phyloP scores from a whole-genome alignment of 2,329 filamentous ascomycete genomes.

The Pseudogymnoascus sp. region DNA sequence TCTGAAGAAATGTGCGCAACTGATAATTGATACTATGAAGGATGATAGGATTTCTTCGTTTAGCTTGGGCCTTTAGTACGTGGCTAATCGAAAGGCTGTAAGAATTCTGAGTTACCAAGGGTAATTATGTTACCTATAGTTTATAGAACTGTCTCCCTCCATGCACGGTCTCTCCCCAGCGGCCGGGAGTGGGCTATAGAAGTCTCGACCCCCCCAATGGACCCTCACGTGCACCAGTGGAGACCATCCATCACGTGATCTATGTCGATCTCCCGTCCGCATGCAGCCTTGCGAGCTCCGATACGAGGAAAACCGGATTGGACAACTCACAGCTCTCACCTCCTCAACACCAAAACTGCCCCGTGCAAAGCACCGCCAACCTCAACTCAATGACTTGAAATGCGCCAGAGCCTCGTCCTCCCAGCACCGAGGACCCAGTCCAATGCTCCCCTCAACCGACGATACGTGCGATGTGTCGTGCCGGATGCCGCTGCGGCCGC shows the following conservation, averaged over 20 bases:
- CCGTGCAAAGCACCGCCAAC: background rate
- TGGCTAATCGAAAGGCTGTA: background rate
- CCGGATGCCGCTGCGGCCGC: background rate
- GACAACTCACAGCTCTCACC: background rate
- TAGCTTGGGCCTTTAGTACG: background rate
- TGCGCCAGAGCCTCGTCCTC: background rate
- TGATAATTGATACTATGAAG: background rate
- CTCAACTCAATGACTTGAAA: slow-evolving; percentile 6
- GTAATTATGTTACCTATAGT: background rate
- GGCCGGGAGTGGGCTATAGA: background rate
- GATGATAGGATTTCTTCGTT: background rate
- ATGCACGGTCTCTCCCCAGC: background rate
- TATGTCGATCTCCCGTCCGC: slow-evolving; percentile 5
- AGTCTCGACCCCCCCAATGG: background rate
- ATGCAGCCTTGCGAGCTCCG: slow-evolving; percentile 6
- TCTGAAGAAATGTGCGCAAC: background rate
- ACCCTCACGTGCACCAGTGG: background rate
- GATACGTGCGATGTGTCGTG: slow-evolving; percentile 23
- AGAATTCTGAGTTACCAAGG: background rate
- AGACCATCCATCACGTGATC: background rate
- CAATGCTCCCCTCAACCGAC: slow-evolving; percentile 24
- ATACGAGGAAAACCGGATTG: background rate
- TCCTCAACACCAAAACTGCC: background rate
- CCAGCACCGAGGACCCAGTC: slow-evolving; percentile 16
- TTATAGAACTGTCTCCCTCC: background rate